phyloP scores from a whole-genome alignment of 1,284 basidiomycete genomes.

The Coriolopsis trogii region DNA sequence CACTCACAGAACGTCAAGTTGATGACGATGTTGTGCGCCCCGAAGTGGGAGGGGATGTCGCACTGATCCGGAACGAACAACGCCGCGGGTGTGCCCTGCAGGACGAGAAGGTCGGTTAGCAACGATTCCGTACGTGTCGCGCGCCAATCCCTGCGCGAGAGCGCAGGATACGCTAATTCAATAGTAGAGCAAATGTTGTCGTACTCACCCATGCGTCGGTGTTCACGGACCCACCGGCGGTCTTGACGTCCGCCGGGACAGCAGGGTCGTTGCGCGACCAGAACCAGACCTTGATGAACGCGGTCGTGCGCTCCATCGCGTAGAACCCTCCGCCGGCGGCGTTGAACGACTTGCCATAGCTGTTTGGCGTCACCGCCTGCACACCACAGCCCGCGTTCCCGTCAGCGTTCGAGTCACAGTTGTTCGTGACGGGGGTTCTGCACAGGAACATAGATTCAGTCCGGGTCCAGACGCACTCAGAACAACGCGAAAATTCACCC shows the following conservation, averaged over 20 bases:
- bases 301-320: conserved; percentile 48
- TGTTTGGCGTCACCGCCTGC: conserved; percentile 42
- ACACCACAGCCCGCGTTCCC: conserved; percentile 70
- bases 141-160: too few relatives aligned
- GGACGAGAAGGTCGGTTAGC: not conserved
- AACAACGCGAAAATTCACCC: conserved; percentile 28
- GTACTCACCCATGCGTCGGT: conserved; percentile 47
- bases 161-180: not conserved
- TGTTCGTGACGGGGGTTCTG: conserved; percentile 23
- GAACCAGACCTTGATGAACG: conserved; percentile 54
- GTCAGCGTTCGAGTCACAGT: conserved; percentile 61
- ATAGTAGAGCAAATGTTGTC: not conserved
- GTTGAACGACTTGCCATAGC: conserved; percentile 65
- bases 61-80: conserved; percentile 59
- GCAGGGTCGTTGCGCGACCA: conserved; percentile 44
- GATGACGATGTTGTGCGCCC: conserved; percentile 62
- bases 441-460: not conserved
- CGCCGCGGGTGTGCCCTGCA: conserved; percentile 56
- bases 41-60: conserved; percentile 53
- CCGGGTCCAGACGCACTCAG: not conserved
- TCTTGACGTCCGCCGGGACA: conserved; percentile 45
- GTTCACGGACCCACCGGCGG: conserved; percentile 40
- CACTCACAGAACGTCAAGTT: conserved; percentile 48
- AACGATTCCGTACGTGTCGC: not conserved
- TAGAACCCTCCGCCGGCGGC: conserved; percentile 62